phyloP scores from a whole-genome alignment of 768 basidiomycete species.

The Tricholoma terreum region DNA sequence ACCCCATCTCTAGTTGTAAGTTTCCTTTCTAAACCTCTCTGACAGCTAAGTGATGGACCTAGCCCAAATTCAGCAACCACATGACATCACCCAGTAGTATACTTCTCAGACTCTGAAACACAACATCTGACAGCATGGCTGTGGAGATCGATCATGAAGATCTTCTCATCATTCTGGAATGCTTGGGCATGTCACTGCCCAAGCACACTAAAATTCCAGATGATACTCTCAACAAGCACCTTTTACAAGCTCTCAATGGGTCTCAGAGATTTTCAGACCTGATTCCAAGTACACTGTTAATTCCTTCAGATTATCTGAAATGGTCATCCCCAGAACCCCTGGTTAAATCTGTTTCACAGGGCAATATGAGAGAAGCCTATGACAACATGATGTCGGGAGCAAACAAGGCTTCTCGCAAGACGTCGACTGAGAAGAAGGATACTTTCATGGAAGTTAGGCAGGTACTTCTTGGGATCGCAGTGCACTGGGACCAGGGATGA shows the following conservation, averaged over 20 bases:
- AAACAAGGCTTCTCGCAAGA: conserved; percentile 8
- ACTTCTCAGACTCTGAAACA: too few relatives aligned
- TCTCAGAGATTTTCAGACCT: conserved; percentile 22
- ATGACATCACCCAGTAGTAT: not conserved
- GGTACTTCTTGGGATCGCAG: conserved; percentile 20
- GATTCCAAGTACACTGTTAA: conserved; percentile 10
- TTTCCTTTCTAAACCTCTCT: too few relatives aligned
- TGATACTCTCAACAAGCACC: conserved; percentile 20
- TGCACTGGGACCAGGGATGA: conserved; percentile 12
- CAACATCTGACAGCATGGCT: too few relatives aligned
- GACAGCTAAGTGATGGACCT: too few relatives aligned
- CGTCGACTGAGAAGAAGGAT: conserved; percentile 20
- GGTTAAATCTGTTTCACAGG: conserved; percentile 14
- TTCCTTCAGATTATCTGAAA: conserved; percentile 8
- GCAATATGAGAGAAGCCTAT: conserved; percentile 18
- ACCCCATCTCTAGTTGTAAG: too few relatives aligned
- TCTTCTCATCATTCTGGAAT: conserved; percentile 17
- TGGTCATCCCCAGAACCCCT: conserved; percentile 17
- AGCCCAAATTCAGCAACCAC: too few relatives aligned
- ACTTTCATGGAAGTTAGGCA: conserved; percentile 29
- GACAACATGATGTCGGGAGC: conserved; percentile 5
- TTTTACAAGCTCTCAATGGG: conserved; percentile 22
- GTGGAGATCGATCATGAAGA: conserved; percentile 10
- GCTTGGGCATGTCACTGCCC: conserved; percentile 26
- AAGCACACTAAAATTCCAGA: conserved; percentile 25